phyloP scores from a whole-genome alignment of 2,329 filamentous ascomycete genomes.

The Celoporthe dispersa region DNA sequence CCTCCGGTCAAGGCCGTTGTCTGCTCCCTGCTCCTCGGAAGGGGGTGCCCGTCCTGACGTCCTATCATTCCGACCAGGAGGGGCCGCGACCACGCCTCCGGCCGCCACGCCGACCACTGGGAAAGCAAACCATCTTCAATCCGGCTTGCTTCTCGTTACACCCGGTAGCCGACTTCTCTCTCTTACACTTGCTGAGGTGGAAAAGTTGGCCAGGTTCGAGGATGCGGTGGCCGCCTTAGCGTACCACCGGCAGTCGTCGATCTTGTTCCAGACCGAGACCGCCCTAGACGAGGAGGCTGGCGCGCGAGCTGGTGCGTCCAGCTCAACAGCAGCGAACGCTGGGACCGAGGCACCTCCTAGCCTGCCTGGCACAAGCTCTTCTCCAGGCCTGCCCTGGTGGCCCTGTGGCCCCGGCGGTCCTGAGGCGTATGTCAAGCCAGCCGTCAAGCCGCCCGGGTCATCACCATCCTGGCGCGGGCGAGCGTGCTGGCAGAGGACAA shows the following conservation, averaged over 20 bases:
- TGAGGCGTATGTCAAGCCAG: neutral
- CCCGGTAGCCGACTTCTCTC: neutral
- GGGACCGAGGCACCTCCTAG: neutral
- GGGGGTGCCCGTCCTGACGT: too few relatives aligned
- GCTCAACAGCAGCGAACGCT: too few relatives aligned
- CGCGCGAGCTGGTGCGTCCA: neutral
- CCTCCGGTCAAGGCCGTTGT: too few relatives aligned
- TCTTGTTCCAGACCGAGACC: neutral
- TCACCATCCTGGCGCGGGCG: neutral
- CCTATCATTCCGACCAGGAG: too few relatives aligned
- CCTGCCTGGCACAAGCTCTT: neutral
- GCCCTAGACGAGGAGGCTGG: neutral
- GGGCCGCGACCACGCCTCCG: neutral
- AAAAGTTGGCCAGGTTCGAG: neutral
- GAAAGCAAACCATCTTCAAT: neutral
- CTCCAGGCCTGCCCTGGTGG: neutral
- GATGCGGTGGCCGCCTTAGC: neutral
- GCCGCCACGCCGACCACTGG: neutral
- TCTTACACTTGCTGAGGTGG: neutral
- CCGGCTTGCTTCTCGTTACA: neutral
- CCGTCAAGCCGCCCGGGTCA: neutral
- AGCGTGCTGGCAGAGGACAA: neutral
- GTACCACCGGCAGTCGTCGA: neutral
- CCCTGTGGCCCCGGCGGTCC: neutral
- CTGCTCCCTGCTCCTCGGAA: too few relatives aligned